Conservation (phyloP, 2,329 filamentous ascomycete genomes). For the Lecanicillium sp. region DNA sequence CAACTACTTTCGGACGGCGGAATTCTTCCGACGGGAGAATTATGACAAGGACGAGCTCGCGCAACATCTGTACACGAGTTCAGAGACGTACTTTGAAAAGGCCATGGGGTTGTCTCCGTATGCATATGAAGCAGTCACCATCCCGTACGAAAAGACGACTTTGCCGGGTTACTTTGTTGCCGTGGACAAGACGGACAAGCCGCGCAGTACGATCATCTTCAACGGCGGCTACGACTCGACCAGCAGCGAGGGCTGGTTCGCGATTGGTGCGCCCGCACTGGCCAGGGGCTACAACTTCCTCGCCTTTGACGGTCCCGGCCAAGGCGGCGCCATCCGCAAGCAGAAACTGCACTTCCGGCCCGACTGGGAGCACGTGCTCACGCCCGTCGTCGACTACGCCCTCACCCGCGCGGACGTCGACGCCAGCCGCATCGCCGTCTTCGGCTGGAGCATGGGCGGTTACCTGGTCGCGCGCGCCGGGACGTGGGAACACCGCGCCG, state of each 20-base stretch:
- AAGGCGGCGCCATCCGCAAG: slow-evolving; percentile 1
- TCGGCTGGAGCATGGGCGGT: slow-evolving; percentile 6
- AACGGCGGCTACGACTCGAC: slow-evolving; percentile 7
- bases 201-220: slow-evolving; percentile 1
- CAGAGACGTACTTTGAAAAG: slow-evolving; percentile 1
- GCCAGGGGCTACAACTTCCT: slow-evolving; percentile 4
- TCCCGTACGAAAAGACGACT: slow-evolving; percentile 3
- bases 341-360: slow-evolving; percentile 3
- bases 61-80: neutral
- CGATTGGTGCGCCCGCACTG: slow-evolving; percentile 2
- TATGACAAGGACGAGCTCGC: neutral
- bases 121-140: neutral
- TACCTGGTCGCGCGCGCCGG: slow-evolving; percentile 4
- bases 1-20: slow-evolving; percentile 6
- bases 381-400: slow-evolving; percentile 3
- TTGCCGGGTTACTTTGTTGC: slow-evolving; percentile 4
- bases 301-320: slow-evolving; percentile 5
- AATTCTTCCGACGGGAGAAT: slow-evolving; percentile 4
- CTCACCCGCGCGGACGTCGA: neutral
- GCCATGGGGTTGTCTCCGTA: slow-evolving; percentile 1
- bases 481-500: slow-evolving; percentile 1
- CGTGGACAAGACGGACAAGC: neutral
- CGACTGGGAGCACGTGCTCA: slow-evolving; percentile 5
- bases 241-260: slow-evolving; percentile 3
- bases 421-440: neutral